Percentiles rank a stretch among this genome's conserved stretches.
phyloP scores from a whole-genome alignment of 345 rosid species.

The Eutrema japonicum region DNA sequence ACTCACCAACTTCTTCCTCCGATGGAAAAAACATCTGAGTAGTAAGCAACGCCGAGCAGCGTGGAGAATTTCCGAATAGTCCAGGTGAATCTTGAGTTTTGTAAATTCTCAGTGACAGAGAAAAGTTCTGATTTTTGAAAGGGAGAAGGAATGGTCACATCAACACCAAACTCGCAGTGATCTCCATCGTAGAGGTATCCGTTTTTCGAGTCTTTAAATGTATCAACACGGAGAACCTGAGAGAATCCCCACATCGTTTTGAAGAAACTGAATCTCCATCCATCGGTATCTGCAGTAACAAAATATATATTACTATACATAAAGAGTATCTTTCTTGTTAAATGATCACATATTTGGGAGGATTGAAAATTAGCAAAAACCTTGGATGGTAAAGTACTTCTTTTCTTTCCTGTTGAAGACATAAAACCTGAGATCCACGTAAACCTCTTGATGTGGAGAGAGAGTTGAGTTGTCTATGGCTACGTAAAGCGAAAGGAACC shows the following conservation, averaged over 20 bases:
- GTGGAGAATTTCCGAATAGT: slow-evolving; percentile 10
- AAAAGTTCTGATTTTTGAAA: slow-evolving; percentile 27
- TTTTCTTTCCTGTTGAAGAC: slow-evolving; percentile 31
- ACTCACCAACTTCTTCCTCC: slow-evolving; percentile 24
- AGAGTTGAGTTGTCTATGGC: slow-evolving; percentile 28
- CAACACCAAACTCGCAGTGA: slow-evolving; percentile 38
- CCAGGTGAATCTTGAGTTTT: slow-evolving; percentile 8
- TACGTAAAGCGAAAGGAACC: slow-evolving; percentile 39
- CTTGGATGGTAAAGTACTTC: slow-evolving; percentile 41
- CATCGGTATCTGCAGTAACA: slow-evolving; percentile 5
- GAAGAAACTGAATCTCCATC: slow-evolving; percentile 8
- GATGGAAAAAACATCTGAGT: neutral
- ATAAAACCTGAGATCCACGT: slow-evolving; percentile 40
- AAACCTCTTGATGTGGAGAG: slow-evolving; percentile 18
- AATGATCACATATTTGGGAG: no score
- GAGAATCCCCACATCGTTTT: slow-evolving; percentile 36
- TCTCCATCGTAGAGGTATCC: slow-evolving; percentile 30
- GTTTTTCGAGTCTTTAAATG: slow-evolving; percentile 3
- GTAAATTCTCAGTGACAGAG: neutral
- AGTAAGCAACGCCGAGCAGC: neutral
- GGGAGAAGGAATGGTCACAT: slow-evolving; percentile 14
- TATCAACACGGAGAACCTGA: slow-evolving; percentile 13
- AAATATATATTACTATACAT: neutral
- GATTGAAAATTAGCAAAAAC: slow-evolving; percentile 2
- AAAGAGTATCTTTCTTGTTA: neutral